Conservation (phyloP, 2,329 filamentous ascomycete genomes). For the Sarocladium oryzae region DNA sequence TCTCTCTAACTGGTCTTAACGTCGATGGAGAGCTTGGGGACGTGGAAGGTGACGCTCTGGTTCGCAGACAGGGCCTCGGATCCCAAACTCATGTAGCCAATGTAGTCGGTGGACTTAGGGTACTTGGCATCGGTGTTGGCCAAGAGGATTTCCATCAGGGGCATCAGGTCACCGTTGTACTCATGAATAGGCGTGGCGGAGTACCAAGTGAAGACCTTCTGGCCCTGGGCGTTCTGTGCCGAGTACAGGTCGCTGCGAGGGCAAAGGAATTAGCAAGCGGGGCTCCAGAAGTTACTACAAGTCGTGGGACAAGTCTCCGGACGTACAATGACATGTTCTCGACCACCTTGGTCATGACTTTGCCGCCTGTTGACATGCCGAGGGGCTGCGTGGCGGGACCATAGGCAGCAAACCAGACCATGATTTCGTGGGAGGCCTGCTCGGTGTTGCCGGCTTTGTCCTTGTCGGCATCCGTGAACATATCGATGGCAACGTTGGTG, state of each 20-base stretch:
- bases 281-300: neutral
- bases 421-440: slow-evolving; percentile 44
- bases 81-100: slow-evolving; percentile 47
- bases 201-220: slow-evolving; percentile 46
- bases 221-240: slow-evolving; percentile 31
- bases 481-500: slow-evolving; percentile 52
- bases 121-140: slow-evolving; percentile 25
- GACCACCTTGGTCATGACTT: slow-evolving; percentile 28
- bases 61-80: slow-evolving; percentile 40
- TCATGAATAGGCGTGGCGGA: slow-evolving; percentile 25
- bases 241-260: slow-evolving; percentile 31
- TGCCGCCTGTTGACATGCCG: slow-evolving; percentile 26
- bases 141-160: slow-evolving; percentile 36
- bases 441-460: slow-evolving; percentile 31
- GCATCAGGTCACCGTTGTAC: slow-evolving; percentile 41
- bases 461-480: slow-evolving; percentile 46
- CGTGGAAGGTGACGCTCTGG: slow-evolving; percentile 41
- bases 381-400: slow-evolving; percentile 42
- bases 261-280: too few relatives aligned
- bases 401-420: slow-evolving; percentile 48
- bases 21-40: slow-evolving; percentile 31
- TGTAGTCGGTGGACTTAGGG: slow-evolving; percentile 35
- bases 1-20: slow-evolving; percentile 15
- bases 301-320: neutral
- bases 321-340: slow-evolving; percentile 37